A percentile compares a stretch with the other conserved stretches of the same genome.
These are phyloP conservation scores for Magnaporthiopsis incrustans DNA, from an alignment of 2,329 filamentous ascomycete genomes.

Conservation along the genomic window DNA sequence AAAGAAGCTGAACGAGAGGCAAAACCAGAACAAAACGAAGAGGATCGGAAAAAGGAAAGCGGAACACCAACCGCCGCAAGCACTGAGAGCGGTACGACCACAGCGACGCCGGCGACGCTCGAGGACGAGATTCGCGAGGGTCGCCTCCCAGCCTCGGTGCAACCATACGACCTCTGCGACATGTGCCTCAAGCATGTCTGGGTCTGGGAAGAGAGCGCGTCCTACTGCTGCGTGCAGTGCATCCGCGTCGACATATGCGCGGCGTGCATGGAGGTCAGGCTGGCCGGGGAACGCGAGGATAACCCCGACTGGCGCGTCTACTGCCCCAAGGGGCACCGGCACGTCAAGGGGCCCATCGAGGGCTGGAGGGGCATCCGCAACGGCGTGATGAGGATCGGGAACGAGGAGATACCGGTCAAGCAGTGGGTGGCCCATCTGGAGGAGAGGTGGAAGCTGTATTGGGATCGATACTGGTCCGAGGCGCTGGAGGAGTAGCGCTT, in stretches of 20 bases:
- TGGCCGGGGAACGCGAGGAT: conserved; percentile 11
- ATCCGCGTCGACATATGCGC: conserved; percentile 13
- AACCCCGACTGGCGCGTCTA: conserved; percentile 9
- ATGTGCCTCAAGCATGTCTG: not conserved
- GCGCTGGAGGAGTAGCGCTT: not conserved
- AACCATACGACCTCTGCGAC: not conserved
- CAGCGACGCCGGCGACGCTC: not conserved
- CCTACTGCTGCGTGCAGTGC: conserved; percentile 16
- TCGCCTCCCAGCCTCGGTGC: not conserved
- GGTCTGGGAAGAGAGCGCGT: conserved; percentile 8
- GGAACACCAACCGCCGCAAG: not conserved
- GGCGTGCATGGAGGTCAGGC: conserved; percentile 11
- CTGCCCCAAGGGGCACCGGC: conserved; percentile 14
- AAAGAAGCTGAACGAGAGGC: not conserved
- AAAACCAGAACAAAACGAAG: not conserved
- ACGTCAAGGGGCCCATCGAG: conserved; percentile 13
- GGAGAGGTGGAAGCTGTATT: not conserved
- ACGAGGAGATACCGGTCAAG: conserved; percentile 7
- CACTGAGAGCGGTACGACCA: too few relatives aligned
- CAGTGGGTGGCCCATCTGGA: conserved; percentile 7
- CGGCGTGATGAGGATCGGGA: conserved; percentile 12
- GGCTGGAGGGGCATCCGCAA: conserved; percentile 15
- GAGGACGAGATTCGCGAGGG: not conserved
- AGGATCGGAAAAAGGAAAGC: not conserved
- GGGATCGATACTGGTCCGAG: not conserved